A percentile compares a stretch with the other conserved stretches of the same genome.
These are phyloP conservation scores for Collybiopsis confluens DNA, from an alignment of 768 basidiomycete species.

Conservation along the genomic window DNA sequence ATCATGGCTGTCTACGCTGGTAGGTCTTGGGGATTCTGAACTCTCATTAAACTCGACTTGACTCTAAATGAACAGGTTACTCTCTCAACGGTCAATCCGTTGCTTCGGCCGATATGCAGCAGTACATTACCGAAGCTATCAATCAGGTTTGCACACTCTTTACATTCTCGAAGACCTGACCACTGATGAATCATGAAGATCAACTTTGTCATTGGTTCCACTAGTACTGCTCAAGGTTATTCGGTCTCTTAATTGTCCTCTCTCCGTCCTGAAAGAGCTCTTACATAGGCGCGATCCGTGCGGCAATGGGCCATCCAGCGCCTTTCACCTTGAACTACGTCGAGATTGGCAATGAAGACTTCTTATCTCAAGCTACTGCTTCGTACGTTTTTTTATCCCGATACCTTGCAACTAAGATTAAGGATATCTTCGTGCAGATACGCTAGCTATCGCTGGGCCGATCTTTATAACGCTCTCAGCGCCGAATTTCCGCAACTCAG, in stretches of 20 bases:
- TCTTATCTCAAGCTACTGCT: constrained; percentile 2
- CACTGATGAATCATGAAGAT: constrained; percentile 28
- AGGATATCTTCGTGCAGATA: constrained; percentile 14
- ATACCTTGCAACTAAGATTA: constrained; percentile 2
- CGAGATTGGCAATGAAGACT: constrained; percentile 56
- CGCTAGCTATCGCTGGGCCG: constrained; percentile 18
- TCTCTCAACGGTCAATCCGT: constrained; percentile 42
- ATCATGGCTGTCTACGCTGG: constrained; percentile 65
- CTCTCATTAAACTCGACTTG: background rate
- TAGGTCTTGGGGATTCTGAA: constrained; percentile 8
- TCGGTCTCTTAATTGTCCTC: too few relatives aligned
- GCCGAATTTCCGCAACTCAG: constrained; percentile 13
- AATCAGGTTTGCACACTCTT: constrained; percentile 42
- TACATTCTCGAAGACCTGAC: background rate
- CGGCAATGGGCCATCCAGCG: constrained; percentile 51
- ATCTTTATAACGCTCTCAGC: constrained; percentile 3
- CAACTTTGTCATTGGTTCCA: constrained; percentile 58
- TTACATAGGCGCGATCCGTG: constrained; percentile 44
- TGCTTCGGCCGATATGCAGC: constrained; percentile 35
- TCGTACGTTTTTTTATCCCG: constrained; percentile 9
- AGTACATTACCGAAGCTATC: constrained; percentile 52
- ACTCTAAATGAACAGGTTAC: constrained; percentile 31
- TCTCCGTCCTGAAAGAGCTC: background rate
- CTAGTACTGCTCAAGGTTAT: constrained; percentile 35
- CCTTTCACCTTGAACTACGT: constrained; percentile 48